Percentiles rank a stretch among this genome's conserved stretches.
phyloP scores from a whole-genome alignment of 345 rosid genomes.

The Limnanthes douglasii region DNA sequence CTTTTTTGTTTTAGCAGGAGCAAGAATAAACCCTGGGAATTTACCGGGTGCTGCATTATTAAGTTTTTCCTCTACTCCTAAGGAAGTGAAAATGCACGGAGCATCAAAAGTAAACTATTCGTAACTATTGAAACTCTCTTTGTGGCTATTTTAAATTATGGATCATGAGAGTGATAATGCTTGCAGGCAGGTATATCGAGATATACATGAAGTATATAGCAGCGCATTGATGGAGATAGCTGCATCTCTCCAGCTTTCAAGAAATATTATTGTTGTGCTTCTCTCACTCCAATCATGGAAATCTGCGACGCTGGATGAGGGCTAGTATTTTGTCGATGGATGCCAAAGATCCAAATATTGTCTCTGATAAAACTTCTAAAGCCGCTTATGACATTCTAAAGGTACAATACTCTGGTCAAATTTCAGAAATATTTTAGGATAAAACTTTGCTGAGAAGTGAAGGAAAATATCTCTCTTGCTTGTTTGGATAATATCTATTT shows the following conservation, averaged over 20 bases:
- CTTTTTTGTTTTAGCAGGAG: constrained; percentile 38
- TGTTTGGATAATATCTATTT: no score
- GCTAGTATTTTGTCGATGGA: constrained; percentile 32
- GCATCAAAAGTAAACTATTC: constrained; percentile 29
- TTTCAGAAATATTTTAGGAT: constrained; percentile 5
- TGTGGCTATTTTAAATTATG: constrained; percentile 6
- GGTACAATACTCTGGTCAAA: constrained; percentile 23
- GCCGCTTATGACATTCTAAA: constrained; percentile 74
- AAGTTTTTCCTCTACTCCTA: constrained; percentile 45
- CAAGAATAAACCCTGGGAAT: constrained; percentile 25
- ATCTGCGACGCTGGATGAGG: constrained; percentile 71
- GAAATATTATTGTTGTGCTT: constrained; percentile 66
- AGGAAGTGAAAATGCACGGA: constrained; percentile 28
- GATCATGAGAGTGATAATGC: constrained; percentile 10
- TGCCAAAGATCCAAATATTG: constrained; percentile 22
- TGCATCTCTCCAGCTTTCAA: constrained; percentile 63
- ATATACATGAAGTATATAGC: constrained; percentile 41
- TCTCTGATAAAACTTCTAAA: constrained; percentile 46
- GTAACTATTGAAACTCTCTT: constrained; percentile 3
- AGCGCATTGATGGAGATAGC: constrained; percentile 50
- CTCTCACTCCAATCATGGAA: constrained; percentile 86
- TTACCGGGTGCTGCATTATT: constrained; percentile 82
- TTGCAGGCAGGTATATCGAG: constrained; percentile 35
- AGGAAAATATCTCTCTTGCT: no score
- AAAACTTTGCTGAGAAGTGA: no score